Evolutionary conservation across 1,284 basidiomycete species (phyloP).

Genomic region (Puccinia triticina): DNA sequence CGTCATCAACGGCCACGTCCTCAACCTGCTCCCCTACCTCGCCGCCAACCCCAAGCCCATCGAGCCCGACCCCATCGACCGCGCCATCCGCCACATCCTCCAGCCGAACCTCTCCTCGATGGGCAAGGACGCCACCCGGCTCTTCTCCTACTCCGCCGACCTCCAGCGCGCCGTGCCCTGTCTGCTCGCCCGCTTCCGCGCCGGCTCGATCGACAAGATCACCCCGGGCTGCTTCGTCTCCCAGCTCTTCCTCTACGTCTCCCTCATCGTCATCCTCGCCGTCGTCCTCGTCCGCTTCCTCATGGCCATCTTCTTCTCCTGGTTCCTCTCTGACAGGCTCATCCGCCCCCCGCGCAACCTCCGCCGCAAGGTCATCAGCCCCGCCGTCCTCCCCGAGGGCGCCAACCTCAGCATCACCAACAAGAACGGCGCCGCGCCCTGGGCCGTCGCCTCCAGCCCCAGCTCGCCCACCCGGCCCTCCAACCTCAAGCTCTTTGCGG

Average conservation of each 20-base stretch:
- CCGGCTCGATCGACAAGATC: conserved; percentile 94
- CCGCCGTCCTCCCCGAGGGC: conserved; percentile 92
- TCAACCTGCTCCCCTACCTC: conserved; percentile 90
- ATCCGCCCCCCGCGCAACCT: conserved; percentile 75
- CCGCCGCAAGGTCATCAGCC: conserved; percentile 77
- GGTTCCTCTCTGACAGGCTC: conserved; percentile 83
- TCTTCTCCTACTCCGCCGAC: conserved; percentile 74
- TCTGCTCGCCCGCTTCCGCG: conserved; percentile 79
- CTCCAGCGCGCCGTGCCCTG: conserved; percentile 74
- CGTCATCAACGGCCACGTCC: conserved; percentile 88
- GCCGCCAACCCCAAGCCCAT: conserved; percentile 69
- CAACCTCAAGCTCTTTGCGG: conserved; percentile 53
- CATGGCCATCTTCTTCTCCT: conserved; percentile 96
- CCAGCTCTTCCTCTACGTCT: conserved; percentile 83
- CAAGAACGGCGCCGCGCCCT: conserved; percentile 85
- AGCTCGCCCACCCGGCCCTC: conserved; percentile 36
- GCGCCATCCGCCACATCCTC: conserved; percentile 77
- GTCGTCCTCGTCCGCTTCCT: conserved; percentile 88
- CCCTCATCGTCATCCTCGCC: conserved; percentile 84
- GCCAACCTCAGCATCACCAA: conserved; percentile 88
- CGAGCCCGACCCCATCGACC: conserved; percentile 76
- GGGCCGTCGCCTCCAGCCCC: conserved; percentile 63
- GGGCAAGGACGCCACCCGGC: conserved; percentile 85
- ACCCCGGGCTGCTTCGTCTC: conserved; percentile 94
- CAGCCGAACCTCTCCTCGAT: conserved; percentile 62